Evolutionary conservation across 2,329 filamentous ascomycete species (phyloP), one percentile per base, ranked within the genome.

Genomic region (Aureobasidium melanogenum): DNA sequence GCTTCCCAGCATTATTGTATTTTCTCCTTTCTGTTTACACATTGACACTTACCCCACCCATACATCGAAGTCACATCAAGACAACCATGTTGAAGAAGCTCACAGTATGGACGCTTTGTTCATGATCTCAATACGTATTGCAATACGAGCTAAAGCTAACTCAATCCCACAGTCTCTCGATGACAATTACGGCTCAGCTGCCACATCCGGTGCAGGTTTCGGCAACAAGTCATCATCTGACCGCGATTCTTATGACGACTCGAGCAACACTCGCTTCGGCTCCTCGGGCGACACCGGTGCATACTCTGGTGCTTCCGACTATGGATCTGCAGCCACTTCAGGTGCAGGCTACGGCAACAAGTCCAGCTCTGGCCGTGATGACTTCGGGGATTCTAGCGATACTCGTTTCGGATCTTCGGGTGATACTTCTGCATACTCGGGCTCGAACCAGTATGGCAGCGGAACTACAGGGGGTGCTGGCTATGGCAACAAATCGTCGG

Each of bases 401-500:
- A 57, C 59, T 44, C 41, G 51, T 28, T 39, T 38, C 8, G 30
- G 52, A 32, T 55, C 51, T 2, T 41, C 36, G 8, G 26, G 38
- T 17, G 34, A 55, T 3, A 52, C 48, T 52, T 19, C 22, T 14
- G 34, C 38, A 1, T 57, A 57, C 22, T 51, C 48, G 12, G 48
- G 48, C 19, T 26, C 14, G 32, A 51, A 38, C 14, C 17, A 39
- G 24, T 55, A 55, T 22, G 46, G 46, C 7, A 43, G 51, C 19
- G 26, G 38, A n/a, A 12, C 36, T 22, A 71, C 69, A 3, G 67
- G 69, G 38, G 72, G 73, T 14, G 69, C 72, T 2, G 73, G 72
- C 15, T 72, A 72, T 61, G 74, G 73, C 48, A 76, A 74, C 64
- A 75, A 75, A 63, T 66, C 67, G 5, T 26, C 32, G 15, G 17